Evolutionary conservation across 257 asterid species (phyloP), one percentile per base, ranked within the genome.

Genomic region (Nicotiana tabacum): DNA sequence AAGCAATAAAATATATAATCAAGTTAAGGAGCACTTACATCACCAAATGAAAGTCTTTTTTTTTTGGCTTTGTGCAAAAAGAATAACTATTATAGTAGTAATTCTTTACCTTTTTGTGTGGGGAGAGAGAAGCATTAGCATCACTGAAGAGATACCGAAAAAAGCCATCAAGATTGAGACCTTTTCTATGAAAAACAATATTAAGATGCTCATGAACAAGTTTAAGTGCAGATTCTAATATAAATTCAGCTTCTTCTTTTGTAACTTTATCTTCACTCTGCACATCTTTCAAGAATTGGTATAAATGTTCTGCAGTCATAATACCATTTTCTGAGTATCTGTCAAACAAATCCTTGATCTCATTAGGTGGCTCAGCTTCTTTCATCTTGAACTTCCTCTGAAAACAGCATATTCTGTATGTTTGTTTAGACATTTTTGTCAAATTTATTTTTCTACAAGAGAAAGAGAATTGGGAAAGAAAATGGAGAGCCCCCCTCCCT

Each of bases 361-460:
- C 98, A 1, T 77, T 56, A 1, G 97, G 97, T 48, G 87, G 83
- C 78, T 91, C 97, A 5, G 92, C 89, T 84, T 89, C 98, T 77
- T 78, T 90, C 27, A 86, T 46, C 86, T 88, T 88, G 93, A 92
- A 94, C 83, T 70, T 86, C 87, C 98, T 89, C 12, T 74, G 84
- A 83, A 94, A 87, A 83, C 93, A 91, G 55, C 84, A 94, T 3
- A 92, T 86, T 10, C 86, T 92, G 94, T 90, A 94, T 69, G 94
- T 91, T 86, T 88, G 93, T 85, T 91, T 92, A 1, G 98, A 90
- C 97, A 92, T 93, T 17, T 68, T 21, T 82, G 32, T n/a, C 9
- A 21, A 69, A 21, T 43, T 70, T 70, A 37, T 11, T 43, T 43
- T 9, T 9, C 2, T 72, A 46, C 78, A 21, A 70, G 58, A 12